These are phyloP conservation scores for Penicillium nordicum DNA, from an alignment of 2,329 filamentous ascomycete genomes.

Conservation along the genomic window DNA sequence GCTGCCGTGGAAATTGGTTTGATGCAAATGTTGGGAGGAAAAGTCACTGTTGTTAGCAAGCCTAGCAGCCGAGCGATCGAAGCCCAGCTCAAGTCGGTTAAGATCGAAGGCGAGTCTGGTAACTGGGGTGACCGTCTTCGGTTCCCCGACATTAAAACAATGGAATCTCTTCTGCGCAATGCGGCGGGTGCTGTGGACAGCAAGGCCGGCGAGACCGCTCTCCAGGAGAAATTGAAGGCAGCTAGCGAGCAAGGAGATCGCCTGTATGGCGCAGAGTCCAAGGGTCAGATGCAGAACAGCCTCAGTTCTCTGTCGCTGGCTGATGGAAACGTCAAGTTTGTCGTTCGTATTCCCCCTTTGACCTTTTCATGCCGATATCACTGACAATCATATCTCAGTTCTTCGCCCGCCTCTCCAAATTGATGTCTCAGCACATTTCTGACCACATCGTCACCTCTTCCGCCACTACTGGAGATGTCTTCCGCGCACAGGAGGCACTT, in stretches of 20 bases:
- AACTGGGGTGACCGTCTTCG: constrained; percentile 26
- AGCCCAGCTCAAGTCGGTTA: constrained; percentile 28
- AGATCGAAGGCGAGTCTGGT: constrained; percentile 26
- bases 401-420: constrained; percentile 73
- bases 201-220: not conserved
- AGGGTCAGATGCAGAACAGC: constrained; percentile 16
- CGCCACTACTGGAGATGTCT: constrained; percentile 53
- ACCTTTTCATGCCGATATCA: not conserved
- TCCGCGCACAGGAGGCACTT: constrained; percentile 30
- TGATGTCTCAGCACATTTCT: constrained; percentile 72
- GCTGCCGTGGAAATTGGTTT: constrained; percentile 56
- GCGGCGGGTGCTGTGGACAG: not conserved
- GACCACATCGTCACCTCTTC: constrained; percentile 64
- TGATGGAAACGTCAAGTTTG: constrained; percentile 65
- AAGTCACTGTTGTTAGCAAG: not conserved
- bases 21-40: constrained; percentile 42
- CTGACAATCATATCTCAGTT: constrained; percentile 53
- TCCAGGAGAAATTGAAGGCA: not conserved
- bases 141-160: constrained; percentile 31
- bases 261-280: constrained; percentile 7
- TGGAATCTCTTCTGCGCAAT: constrained; percentile 27
- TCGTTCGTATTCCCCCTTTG: constrained; percentile 53
- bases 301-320: constrained; percentile 48
- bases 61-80: not conserved
- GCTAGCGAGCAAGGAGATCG: not conserved